Base-by-base conservation (phyloP, 2,329 filamentous ascomycete species). In the Alternaria postmessia region DNA sequence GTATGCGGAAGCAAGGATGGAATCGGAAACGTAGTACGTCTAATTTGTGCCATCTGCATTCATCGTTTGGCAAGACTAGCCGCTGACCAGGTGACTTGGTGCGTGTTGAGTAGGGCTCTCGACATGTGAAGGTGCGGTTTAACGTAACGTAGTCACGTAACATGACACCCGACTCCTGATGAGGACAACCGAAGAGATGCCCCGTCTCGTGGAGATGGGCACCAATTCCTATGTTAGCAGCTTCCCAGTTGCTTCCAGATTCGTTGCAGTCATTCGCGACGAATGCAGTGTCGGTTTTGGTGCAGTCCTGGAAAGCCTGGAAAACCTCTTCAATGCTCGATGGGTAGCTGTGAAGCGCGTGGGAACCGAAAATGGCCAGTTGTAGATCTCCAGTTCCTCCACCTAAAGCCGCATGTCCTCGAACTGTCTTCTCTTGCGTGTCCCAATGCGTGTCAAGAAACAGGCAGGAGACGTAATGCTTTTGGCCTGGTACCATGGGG, bases 91-190 rank as follows among this genome's bases (percentile, higher is more conserved):
- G 93, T 43, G 90, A 89, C 74, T 92, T 93, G 2, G 93, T 97
- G 46, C 94, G 87, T 3, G 93, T 97, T 3, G 91, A 95, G 74
- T 91, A 97, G 1, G 93, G 88, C 77, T 97, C 94, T 41, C 90
- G 88, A 32, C 87, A 86, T 46, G 91, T 84, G 75, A 97, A 98
- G 1, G 91, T 91, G 26, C 94, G 88, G 78, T 95, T 96, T 12
- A 98, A 81, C 2, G 85, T 89, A 32, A 94, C 88, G 75, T 96
- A 97, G 76, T 97, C 94, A 57, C 92, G 86, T 51, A 93, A 83
- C 94, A 98, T 98, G 62, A 98, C 85, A n/a, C 95, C 94, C 28
- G 83, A 91, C 73, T 95, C 92, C 74, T 96, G 93, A 74, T 96
- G 92, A 9, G 93, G 92, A 67, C 92, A 96, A 51, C 94, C 94